A percentile compares a stretch with the other conserved stretches of the same genome.
Conservation (phyloP, 192 early-diverging fungal genomes). For the Funneliformis mosseae region DNA sequence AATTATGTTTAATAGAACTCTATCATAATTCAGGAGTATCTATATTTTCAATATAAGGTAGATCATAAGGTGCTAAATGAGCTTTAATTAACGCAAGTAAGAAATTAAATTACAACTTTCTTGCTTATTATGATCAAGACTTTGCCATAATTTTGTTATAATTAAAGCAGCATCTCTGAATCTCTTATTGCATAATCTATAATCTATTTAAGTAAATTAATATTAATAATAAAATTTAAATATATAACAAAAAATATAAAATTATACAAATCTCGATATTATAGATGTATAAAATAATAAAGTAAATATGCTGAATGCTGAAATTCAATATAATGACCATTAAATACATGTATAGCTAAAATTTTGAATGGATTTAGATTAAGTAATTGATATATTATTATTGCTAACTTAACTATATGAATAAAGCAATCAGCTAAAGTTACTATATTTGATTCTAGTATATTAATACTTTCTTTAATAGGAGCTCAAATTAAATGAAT, state of each 20-base stretch:
- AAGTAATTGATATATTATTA: too few species aligned
- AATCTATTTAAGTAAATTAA: not conserved
- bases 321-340: too few species aligned
- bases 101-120: not conserved
- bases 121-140: not conserved
- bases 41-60: not conserved
- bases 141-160: not conserved
- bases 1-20: not conserved
- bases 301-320: too few species aligned
- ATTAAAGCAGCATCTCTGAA: not conserved
- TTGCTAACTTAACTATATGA: not conserved
- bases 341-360: too few species aligned
- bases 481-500: not conserved
- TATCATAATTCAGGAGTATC: not conserved
- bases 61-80: not conserved
- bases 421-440: not conserved
- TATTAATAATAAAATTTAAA: not conserved
- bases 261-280: not conserved
- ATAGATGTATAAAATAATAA: not conserved
- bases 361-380: too few species aligned
- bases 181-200: not conserved
- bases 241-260: not conserved
- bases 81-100: not conserved
- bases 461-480: too few species aligned
- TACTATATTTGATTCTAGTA: not conserved